Base-by-base conservation (phyloP, 1,139 yeast species). In the Meyerozyma guilliermondii region DNA sequence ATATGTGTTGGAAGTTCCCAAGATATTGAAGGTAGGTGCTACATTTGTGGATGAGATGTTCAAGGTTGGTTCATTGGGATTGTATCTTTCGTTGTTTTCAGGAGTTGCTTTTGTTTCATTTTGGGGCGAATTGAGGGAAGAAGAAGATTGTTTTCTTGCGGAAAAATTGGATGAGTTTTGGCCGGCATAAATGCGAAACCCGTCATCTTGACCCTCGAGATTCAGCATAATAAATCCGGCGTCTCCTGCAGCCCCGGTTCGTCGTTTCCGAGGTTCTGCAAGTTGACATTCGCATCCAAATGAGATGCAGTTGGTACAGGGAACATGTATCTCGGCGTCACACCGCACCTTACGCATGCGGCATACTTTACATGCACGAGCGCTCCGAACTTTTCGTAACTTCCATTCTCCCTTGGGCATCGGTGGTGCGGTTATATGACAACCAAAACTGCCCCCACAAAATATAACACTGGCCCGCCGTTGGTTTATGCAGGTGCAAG, bases 21-120 rank as follows among this genome's bases (percentile, higher is more conserved):
- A 33, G 7, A 42, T 26, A 24, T 41, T 33, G 27, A 38, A 42
- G 6, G 33, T 17, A 5, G 49, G 47, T n/a, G 42, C 39, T 8
- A 46, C 24, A 33, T 46, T 42, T 7, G 29, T 20, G 16, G 38
- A 22, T 1, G 47, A 42, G 16, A 46, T 43, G 35, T 46, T 46
- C 6, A 38, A 18, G 7, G 42, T 31, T 2, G 47, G 47, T n/a
- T 46, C 45, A 29, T 41, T 24, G 16, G 48, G 45, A 16, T 37
- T 36, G 30, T 39, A 41, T 28, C 11, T 4, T 2, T 36, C 39
- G 22, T 23, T 6, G 27, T n/a, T 26, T 26, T 26, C 13, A 3
- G 28, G 28, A 2, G 34, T 17, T 24, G 24, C 7, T 20, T 20
- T 20, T 20, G 5, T 3, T 6, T 20, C 22, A 20, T 3, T 20